These are phyloP conservation scores for Roridomyces roridus DNA, from an alignment of 768 basidiomycete species.

Conservation along the genomic window DNA sequence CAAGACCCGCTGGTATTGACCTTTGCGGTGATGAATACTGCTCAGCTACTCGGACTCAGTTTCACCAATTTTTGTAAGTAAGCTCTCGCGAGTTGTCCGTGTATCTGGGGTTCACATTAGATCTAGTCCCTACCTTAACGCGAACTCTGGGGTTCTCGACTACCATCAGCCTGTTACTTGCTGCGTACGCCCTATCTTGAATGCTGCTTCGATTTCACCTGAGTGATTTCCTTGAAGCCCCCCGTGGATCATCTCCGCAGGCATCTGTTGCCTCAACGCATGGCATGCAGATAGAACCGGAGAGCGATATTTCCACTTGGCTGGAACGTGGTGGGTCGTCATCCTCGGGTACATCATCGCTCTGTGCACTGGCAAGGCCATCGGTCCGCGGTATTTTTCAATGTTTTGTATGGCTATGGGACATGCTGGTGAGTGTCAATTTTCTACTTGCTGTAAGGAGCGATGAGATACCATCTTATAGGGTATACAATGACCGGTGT, in stretches of 20 bases:
- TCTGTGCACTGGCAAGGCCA: slow-evolving; percentile 55
- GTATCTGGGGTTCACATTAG: neutral
- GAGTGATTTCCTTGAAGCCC: slow-evolving; percentile 51
- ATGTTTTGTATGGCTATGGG: slow-evolving; percentile 71
- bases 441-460: neutral
- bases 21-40: slow-evolving; percentile 58
- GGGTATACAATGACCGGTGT: slow-evolving; percentile 57
- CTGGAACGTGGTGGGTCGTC: slow-evolving; percentile 62
- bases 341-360: slow-evolving; percentile 69
- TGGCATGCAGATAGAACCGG: slow-evolving; percentile 68
- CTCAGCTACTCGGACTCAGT: slow-evolving; percentile 60
- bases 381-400: slow-evolving; percentile 62
- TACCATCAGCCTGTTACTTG: slow-evolving; percentile 62
- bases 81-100: neutral
- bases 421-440: slow-evolving; percentile 42
- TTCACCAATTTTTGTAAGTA: slow-evolving; percentile 63
- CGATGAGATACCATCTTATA: too few relatives aligned
- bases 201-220: neutral
- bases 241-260: slow-evolving; percentile 64
- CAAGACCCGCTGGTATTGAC: slow-evolving; percentile 59
- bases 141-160: slow-evolving; percentile 68
- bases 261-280: slow-evolving; percentile 56
- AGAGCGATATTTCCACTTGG: slow-evolving; percentile 69
- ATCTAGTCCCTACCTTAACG: slow-evolving; percentile 50
- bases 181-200: slow-evolving; percentile 50